Percentiles rank a stretch among this genome's conserved stretches.
These are phyloP conservation scores for Ophiosphaerella herpotricha DNA, from an alignment of 2,329 filamentous ascomycete genomes.

Conservation along the genomic window DNA sequence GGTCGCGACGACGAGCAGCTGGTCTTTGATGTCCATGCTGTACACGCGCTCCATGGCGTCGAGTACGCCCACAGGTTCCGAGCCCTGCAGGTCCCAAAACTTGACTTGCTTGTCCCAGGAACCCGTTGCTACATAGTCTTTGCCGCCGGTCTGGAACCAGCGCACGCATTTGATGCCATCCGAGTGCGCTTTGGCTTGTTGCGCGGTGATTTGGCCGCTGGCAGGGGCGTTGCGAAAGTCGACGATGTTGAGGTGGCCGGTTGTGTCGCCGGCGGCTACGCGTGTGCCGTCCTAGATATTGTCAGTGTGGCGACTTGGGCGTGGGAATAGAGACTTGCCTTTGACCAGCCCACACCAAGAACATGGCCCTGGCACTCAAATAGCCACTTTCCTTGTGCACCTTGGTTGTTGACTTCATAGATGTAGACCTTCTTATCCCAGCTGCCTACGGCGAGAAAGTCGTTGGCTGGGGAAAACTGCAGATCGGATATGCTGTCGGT, in stretches of 20 bases:
- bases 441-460: slow-evolving; percentile 86
- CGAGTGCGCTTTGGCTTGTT: slow-evolving; percentile 75
- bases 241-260: slow-evolving; percentile 87
- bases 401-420: slow-evolving; percentile 85
- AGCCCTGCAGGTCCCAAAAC: slow-evolving; percentile 78
- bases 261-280: slow-evolving; percentile 83
- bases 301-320: slow-evolving; percentile 13
- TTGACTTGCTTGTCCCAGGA: slow-evolving; percentile 91
- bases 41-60: slow-evolving; percentile 80
- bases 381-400: slow-evolving; percentile 81
- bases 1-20: slow-evolving; percentile 87
- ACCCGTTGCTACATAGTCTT: slow-evolving; percentile 86
- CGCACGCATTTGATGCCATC: slow-evolving; percentile 79
- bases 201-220: slow-evolving; percentile 29
- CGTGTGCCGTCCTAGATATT: slow-evolving; percentile 81
- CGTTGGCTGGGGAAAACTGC: slow-evolving; percentile 74
- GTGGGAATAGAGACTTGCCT: slow-evolving; percentile 60
- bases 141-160: slow-evolving; percentile 62
- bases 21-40: slow-evolving; percentile 86
- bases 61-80: slow-evolving; percentile 67
- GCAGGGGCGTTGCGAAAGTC: slow-evolving; percentile 65
- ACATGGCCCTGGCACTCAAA: slow-evolving; percentile 84
- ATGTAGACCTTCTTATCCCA: slow-evolving; percentile 99
- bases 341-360: slow-evolving; percentile 83
- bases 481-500: slow-evolving; percentile 90